Evolutionary conservation across 106 monocot genomes (phyloP).

Genomic region (Dendrobium catenatum): DNA sequence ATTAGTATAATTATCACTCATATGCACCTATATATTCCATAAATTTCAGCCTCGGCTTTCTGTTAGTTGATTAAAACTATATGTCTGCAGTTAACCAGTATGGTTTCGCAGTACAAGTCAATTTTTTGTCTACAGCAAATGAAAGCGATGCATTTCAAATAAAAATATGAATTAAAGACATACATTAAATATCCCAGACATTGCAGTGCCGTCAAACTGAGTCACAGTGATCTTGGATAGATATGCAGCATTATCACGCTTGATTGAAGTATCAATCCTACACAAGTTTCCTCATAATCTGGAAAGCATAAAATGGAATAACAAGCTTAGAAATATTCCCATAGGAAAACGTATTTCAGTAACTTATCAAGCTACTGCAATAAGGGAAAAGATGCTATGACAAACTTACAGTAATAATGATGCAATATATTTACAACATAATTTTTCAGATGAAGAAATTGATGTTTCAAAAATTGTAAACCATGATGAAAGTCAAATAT

Average conservation of each 20-base stretch:
- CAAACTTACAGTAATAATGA: background rate
- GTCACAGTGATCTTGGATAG: background rate
- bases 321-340: background rate
- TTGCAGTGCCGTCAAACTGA: background rate
- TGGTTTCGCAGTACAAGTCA: background rate
- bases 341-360: background rate
- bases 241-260: background rate
- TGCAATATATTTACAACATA: background rate
- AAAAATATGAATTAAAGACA: background rate
- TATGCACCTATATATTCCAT: background rate
- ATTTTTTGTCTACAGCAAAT: background rate
- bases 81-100: background rate
- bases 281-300: background rate
- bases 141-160: background rate
- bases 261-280: background rate
- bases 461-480: background rate
- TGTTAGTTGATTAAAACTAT: too few species aligned
- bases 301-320: background rate
- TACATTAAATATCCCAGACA: slow-evolving; percentile 9
- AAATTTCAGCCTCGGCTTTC: background rate
- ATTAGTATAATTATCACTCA: background rate
- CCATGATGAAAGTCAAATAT: background rate
- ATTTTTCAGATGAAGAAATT: background rate
- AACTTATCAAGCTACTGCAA: background rate
- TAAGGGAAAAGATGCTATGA: background rate